Percentiles rank a stretch among this genome's conserved stretches.
Conservation (phyloP, 1,284 basidiomycete species). For the Pyrrhoderma lamaoense region DNA sequence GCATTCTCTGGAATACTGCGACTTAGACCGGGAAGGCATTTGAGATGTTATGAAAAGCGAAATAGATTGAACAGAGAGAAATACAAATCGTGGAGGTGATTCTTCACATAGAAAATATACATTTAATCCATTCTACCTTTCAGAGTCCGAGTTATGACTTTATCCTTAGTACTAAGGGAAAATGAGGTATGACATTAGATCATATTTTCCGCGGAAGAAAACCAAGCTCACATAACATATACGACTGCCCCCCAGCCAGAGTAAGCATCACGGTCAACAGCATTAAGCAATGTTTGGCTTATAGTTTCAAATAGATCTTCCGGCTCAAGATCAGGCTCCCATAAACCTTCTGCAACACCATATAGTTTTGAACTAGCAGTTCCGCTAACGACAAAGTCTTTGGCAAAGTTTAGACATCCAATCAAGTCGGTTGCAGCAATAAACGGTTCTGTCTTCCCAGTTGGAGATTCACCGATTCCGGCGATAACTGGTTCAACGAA, state of each 20-base stretch:
- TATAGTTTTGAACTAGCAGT: slow-evolving; percentile 92
- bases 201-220: not conserved
- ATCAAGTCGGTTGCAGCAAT: slow-evolving; percentile 96
- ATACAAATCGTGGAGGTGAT: no score
- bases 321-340: slow-evolving; percentile 94
- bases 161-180: slow-evolving; percentile 70
- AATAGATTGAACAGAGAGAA: no score
- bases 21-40: no score
- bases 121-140: slow-evolving; percentile 87
- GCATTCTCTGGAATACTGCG: no score
- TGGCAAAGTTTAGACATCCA: slow-evolving; percentile 91
- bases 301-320: slow-evolving; percentile 99
- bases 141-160: slow-evolving; percentile 77
- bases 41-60: no score
- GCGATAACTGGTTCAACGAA: slow-evolving; percentile 98
- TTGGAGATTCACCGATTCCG: slow-evolving; percentile 73
- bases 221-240: slow-evolving; percentile 80
- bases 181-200: slow-evolving; percentile 9
- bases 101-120: no score
- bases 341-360: slow-evolving; percentile 96
- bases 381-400: slow-evolving; percentile 96
- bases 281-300: slow-evolving; percentile 92
- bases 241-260: slow-evolving; percentile 97
- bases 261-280: slow-evolving; percentile 93
- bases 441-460: slow-evolving; percentile 79